Base-by-base conservation (phyloP, 805 yeast genomes). In the Maudiozyma saulgeensis region DNA sequence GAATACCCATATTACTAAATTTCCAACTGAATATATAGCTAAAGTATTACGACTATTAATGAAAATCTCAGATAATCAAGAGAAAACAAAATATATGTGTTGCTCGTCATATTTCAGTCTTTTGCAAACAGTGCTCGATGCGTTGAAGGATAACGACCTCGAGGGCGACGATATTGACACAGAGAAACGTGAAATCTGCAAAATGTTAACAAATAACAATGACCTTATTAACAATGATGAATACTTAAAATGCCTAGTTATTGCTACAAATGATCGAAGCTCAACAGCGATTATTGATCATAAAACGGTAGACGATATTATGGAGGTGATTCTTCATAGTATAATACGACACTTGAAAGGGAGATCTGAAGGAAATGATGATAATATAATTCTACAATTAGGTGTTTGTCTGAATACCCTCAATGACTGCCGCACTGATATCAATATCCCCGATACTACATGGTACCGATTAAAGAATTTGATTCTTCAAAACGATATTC, bases 171-270 rank as follows among this genome's bases (percentile, higher is more conserved):
- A 8, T 35, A 16, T 16, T 16, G 4, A 6, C 8, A 35, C 8
- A 4, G 38, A 13, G 3, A 35, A n/a, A 2, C 18, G 15, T 15
- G 18, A 35, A 35, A 35, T 38, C 3, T 18, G 41, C 18, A 19
- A 9, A 38, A n/a, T 38, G 13, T 38, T 38, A 18, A 18, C 6
- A 1, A 11, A 16, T 2, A 16, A 38, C 7, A 9, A 3, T 6
- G 15, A 11, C 15, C 25, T 38, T 16, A 18, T 38, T 12, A 18
- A 38, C 16, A 28, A 40, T 15, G 47, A 41, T n/a, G 32, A 41
- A 9, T 41, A 18, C 23, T 15, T 61, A 13, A 62, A 62, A 48
- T 51, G 54, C 23, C 40, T 60, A 13, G 60, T 63, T n/a, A 45
- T 61, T 28, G 19, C 60, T 12, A 56, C 66, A 21, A 63, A 59